Conservation (phyloP, 352 stramenopile genomes). For the Globisporangium abappressorium region DNA sequence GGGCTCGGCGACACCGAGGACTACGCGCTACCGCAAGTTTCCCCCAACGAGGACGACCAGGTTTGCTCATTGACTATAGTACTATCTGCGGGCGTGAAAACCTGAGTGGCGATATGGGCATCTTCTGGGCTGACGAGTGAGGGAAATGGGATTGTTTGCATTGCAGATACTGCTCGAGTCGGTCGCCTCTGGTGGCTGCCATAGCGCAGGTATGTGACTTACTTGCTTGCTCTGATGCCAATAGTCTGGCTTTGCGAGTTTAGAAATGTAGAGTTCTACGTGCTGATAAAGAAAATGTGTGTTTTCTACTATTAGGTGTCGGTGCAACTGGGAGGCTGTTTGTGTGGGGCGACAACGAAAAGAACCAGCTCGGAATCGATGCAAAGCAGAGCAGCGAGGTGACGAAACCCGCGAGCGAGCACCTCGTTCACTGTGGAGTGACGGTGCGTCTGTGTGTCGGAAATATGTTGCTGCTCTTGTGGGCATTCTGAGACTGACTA, state of each 20-base stretch:
- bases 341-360: conserved; percentile 69
- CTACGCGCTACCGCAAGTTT: conserved; percentile 52
- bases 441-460: neutral
- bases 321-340: conserved; percentile 36
- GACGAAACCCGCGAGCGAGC: neutral
- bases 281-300: neutral
- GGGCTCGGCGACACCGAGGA: conserved; percentile 53
- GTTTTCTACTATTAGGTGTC: conserved; percentile 21
- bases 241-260: neutral
- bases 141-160: neutral
- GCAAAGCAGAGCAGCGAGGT: conserved; percentile 1
- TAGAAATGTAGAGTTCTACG: neutral
- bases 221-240: neutral
- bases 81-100: neutral
- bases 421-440: neutral
- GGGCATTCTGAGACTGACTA: neutral
- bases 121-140: neutral
- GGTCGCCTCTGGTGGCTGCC: conserved; percentile 59
- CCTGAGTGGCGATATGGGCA: neutral
- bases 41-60: conserved; percentile 12
- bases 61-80: neutral
- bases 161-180: conserved; percentile 27
- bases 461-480: too few species aligned
- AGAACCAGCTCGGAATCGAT: conserved; percentile 37
- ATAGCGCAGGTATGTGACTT: conserved; percentile 51